Base-by-base conservation (phyloP, 169 alveolate genomes). In the Babesia ovata region DNA sequence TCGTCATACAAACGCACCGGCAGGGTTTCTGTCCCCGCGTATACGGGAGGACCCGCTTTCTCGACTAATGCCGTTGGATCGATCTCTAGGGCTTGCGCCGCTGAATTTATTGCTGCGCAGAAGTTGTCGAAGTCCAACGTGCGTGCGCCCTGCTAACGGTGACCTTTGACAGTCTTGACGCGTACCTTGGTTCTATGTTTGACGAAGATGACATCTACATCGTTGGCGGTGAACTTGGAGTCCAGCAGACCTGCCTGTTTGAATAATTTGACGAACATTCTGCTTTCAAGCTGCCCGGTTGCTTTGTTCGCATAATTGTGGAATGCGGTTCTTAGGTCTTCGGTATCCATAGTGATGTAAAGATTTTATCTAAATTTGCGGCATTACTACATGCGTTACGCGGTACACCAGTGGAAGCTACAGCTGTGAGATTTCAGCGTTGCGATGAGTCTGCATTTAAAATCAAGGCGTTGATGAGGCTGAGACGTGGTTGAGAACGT, bases 221-320 rank as follows among this genome's bases (percentile, higher is more conserved):
- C 67, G 56, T 50, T 73, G 12, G 79, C 52, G 3, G 67, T 73
- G 11, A 63, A 44, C 11, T 58, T 54, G 26, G 69, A 39, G 19
- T 54, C 39, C 24, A 71, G n/a, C 33, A 82, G 70, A 0, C 42
- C 45, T 12, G 89, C 89, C 46, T 82, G 79, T 33, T 24, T 63
- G 61, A 71, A 82, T 69, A 74, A 54, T 65, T 82, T 82, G 16
- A 82, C 57, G 46, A 59, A 82, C 89, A 82, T 82, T 28, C 85
- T 45, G 26, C 82, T 66, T 58, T 82, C 83, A 24, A 82, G 74
- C 36, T 33, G 76, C 26, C 65, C 65, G 54, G 70, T 60, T 16
- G 56, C 29, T 42, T 70, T 63, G 79, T 82, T 69, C 10, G 42
- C 50, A 44, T 82, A 82, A 13, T 58, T 61, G n/a, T 79, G 48